phyloP scores from a whole-genome alignment of 1,284 basidiomycete genomes.

The Leccinum insolens region DNA sequence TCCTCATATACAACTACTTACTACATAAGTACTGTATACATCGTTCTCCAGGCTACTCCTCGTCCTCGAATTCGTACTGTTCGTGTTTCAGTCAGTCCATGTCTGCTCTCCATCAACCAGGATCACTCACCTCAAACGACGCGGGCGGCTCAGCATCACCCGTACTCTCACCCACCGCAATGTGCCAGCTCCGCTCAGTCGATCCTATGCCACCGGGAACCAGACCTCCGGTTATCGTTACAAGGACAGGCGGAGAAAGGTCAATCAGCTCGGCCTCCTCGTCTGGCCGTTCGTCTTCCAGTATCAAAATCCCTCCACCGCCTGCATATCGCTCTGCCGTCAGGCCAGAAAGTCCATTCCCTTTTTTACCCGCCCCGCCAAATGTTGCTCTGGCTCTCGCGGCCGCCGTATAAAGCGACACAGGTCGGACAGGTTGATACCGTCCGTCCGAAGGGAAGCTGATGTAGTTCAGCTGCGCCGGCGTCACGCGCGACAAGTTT shows the following conservation, averaged over 20 bases:
- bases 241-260: constrained; percentile 49
- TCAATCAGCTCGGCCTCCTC: constrained; percentile 78
- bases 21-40: not conserved
- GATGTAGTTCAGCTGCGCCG: constrained; percentile 86
- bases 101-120: constrained; percentile 46
- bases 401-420: constrained; percentile 54
- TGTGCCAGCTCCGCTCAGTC: constrained; percentile 45
- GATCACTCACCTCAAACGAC: constrained; percentile 79
- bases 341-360: constrained; percentile 22
- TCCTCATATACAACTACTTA: not conserved
- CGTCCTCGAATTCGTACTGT: constrained; percentile 25
- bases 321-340: constrained; percentile 66
- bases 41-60: not conserved
- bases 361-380: constrained; percentile 29
- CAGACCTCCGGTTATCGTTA: constrained; percentile 30
- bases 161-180: constrained; percentile 68
- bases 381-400: constrained; percentile 37
- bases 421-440: constrained; percentile 89
- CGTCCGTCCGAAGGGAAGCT: constrained; percentile 79
- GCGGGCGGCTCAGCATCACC: constrained; percentile 80
- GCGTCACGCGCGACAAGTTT: constrained; percentile 94
- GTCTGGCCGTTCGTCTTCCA: constrained; percentile 69
- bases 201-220: constrained; percentile 26
- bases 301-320: constrained; percentile 83
- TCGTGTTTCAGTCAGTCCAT: constrained; percentile 10